Evolutionary conservation across 345 rosid species (phyloP), one percentile per base, ranked within the genome.

Genomic region (Eucalyptus cloeziana): DNA sequence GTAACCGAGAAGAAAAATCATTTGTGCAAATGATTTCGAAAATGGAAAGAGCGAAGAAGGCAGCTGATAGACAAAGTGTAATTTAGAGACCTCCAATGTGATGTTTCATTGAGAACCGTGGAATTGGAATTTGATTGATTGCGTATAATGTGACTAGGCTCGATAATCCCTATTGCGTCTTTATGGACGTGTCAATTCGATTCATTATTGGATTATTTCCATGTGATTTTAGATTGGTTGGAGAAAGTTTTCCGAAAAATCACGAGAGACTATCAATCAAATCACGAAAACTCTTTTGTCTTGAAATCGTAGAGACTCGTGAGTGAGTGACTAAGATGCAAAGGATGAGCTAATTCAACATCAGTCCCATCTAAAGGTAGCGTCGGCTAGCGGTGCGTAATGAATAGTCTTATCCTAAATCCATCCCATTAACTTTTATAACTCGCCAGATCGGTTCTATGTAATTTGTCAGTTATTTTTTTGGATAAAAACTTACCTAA

Each of bases 361-460:
- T 60, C 15, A 12, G 14, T 3, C 31, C 69, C 69, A 13, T 60
- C 8, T 27, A 27, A 60, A 60, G 69, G 69, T 27, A 60, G 69
- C 12, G 33, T 12, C 0, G 4, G 33, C 6, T 27, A 16, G 69
- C 8, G 69, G 14, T 27, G 1, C 0, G 8, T 7, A 13, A 60
- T 6, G 7, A 60, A 4, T 33, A 1, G 1, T 60, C 16, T 27
- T 27, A 12, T 27, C 69, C 30, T 60, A 24, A 27, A 60, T 27
- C 2, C 15, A 3, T 60, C 69, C 7, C 31, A 60, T 27, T 60
- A 60, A 60, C 33, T 60, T 60, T 60, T 60, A 27, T 27, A 3
- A 30, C 1, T 62, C 5, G 0, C 17, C 2, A 30, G 5, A 62
- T 13, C 1, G 0, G 71, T 62, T 37, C 0, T 6, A 30, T 30